These are phyloP conservation scores for Boletus tylopilopsis DNA, from an alignment of 768 basidiomycete genomes.

Conservation along the genomic window DNA sequence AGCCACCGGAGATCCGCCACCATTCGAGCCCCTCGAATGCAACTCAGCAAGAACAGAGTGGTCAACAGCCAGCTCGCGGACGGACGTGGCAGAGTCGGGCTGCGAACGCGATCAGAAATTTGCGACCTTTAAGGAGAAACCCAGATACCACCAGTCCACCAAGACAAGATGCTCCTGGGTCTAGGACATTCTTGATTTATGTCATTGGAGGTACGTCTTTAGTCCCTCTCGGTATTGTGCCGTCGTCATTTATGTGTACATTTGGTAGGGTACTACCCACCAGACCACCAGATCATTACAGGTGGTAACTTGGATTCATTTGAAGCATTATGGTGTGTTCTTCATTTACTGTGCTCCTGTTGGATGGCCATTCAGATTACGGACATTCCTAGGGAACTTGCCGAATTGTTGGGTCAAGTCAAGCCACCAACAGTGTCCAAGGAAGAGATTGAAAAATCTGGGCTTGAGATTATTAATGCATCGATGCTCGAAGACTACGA, in stretches of 20 bases:
- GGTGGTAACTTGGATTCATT: conserved; percentile 75
- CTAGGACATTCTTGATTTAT: conserved; percentile 81
- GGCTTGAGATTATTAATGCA: conserved; percentile 70
- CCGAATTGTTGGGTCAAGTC: conserved; percentile 76
- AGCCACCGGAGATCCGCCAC: conserved; percentile 22
- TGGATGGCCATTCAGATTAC: background rate
- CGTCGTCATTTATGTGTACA: conserved; percentile 4
- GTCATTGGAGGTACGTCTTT: conserved; percentile 69
- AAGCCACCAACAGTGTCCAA: conserved; percentile 80
- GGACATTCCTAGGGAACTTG: conserved; percentile 57
- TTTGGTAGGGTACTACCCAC: conserved; percentile 80
- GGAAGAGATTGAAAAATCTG: conserved; percentile 83
- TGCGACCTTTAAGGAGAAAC: conserved; percentile 39
- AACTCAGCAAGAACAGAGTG: conserved; percentile 13
- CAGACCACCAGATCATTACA: conserved; percentile 85
- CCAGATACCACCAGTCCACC: conserved; percentile 20
- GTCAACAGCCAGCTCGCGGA: conserved; percentile 28
- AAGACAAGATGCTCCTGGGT: conserved; percentile 20
- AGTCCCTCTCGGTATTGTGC: background rate
- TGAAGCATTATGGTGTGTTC: conserved; percentile 67
- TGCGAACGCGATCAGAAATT: conserved; percentile 55
- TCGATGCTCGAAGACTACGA: conserved; percentile 47
- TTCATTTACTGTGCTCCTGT: background rate
- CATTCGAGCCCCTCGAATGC: conserved; percentile 9
- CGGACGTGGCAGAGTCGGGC: conserved; percentile 60